Evolutionary conservation across 345 rosid genomes (phyloP).

Genomic region (Citrus glauca): DNA sequence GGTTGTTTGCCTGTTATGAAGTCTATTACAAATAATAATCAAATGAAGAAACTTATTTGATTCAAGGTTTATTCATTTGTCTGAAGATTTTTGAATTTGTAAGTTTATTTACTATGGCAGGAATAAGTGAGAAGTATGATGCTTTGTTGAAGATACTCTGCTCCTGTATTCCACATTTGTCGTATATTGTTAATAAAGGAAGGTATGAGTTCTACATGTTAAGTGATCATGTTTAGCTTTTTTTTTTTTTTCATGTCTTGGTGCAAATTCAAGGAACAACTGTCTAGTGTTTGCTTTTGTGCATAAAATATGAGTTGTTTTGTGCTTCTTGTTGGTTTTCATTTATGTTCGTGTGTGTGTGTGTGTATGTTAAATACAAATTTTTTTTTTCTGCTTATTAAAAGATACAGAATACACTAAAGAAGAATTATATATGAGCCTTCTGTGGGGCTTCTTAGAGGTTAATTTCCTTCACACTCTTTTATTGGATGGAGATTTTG

Average conservation of each 20-base stretch:
- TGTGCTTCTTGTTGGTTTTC: neutral
- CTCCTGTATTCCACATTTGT: constrained; percentile 45
- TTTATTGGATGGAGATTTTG: neutral
- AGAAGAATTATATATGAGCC: neutral
- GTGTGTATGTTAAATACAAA: neutral
- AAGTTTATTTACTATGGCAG: constrained; percentile 29
- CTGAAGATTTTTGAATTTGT: constrained; percentile 6
- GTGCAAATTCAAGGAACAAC: neutral
- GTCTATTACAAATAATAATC: neutral
- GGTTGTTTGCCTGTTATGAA: neutral
- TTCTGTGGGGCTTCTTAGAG: neutral
- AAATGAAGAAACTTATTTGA: neutral
- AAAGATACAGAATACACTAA: neutral
- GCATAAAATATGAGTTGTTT: neutral
- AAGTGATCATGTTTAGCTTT: neutral
- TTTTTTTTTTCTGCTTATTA: neutral
- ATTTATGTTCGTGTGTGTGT: neutral
- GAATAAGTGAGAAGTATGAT: constrained; percentile 56
- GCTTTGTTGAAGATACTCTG: constrained; percentile 56
- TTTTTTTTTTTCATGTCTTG: neutral
- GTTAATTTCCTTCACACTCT: neutral
- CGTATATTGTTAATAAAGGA: constrained; percentile 42
- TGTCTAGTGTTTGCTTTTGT: neutral
- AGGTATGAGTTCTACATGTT: constrained; percentile 42
- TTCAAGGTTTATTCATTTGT: neutral